Evolutionary conservation across 2,329 filamentous ascomycete species (phyloP).

Genomic region (Pseudocercospora fuligena): DNA sequence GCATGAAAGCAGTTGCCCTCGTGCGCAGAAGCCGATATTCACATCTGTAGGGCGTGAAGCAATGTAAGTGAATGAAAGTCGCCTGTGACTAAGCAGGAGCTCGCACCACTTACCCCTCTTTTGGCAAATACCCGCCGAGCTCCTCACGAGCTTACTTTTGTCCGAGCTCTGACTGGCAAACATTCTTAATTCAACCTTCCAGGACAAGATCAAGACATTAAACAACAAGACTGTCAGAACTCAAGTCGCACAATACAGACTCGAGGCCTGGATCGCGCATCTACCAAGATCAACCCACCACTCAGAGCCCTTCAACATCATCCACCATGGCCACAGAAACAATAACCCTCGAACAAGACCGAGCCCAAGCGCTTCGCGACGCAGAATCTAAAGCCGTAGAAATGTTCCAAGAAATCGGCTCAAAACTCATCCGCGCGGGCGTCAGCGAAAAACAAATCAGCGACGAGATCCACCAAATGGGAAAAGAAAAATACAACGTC

Average conservation of each 20-base stretch:
- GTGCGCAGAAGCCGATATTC: too few relatives aligned
- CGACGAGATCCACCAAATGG: constrained; percentile 54
- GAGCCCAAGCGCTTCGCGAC: constrained; percentile 43
- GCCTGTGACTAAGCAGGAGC: background rate
- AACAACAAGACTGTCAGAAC: background rate
- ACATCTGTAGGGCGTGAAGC: background rate
- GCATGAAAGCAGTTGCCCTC: too few relatives aligned
- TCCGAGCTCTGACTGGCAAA: background rate
- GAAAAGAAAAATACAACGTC: constrained; percentile 49
- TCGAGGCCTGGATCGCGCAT: background rate
- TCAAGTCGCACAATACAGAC: background rate
- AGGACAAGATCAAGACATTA: background rate
- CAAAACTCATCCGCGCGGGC: constrained; percentile 53
- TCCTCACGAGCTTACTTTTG: constrained; percentile 3
- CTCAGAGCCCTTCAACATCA: background rate
- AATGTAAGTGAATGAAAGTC: background rate
- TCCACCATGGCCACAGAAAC: constrained; percentile 14
- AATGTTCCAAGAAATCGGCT: constrained; percentile 56
- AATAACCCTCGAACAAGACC: constrained; percentile 10
- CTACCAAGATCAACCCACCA: background rate
- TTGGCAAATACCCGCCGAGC: background rate
- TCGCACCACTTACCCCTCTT: background rate
- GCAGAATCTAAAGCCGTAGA: constrained; percentile 53
- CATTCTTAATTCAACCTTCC: background rate
- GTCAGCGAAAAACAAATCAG: constrained; percentile 55